phyloP scores from a whole-genome alignment of 2,329 filamentous ascomycete genomes.

The Hymenoscyphus infarciens region DNA sequence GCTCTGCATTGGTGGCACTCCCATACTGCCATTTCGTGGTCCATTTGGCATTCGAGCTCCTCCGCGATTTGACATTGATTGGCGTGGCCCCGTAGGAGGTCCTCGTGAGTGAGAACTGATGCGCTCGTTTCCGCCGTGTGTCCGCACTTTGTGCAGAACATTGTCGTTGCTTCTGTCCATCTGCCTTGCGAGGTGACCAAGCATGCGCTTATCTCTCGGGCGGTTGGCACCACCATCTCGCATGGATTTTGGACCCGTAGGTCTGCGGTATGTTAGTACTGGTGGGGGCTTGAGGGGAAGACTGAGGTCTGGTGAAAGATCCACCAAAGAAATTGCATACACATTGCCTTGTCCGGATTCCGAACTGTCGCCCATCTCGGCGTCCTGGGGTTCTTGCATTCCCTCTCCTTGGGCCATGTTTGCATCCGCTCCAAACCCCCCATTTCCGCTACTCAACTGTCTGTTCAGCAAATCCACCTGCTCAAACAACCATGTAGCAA shows the following conservation, averaged over 20 bases:
- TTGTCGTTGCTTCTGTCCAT: slow-evolving; percentile 75
- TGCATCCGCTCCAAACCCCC: slow-evolving; percentile 15
- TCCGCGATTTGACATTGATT: slow-evolving; percentile 38
- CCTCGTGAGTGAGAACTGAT: slow-evolving; percentile 75
- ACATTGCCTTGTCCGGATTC: slow-evolving; percentile 49
- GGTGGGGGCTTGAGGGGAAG: slow-evolving; percentile 14
- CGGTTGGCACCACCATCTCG: slow-evolving; percentile 58
- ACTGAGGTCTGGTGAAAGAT: slow-evolving; percentile 8
- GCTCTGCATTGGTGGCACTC: slow-evolving; percentile 40
- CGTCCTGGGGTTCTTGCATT: slow-evolving; percentile 53
- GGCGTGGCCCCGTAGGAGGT: slow-evolving; percentile 68
- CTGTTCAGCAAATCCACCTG: slow-evolving; percentile 68
- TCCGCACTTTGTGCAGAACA: slow-evolving; percentile 76
- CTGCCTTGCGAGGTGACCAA: slow-evolving; percentile 78
- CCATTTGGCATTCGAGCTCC: slow-evolving; percentile 41
- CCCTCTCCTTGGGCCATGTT: slow-evolving; percentile 56
- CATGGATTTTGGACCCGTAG: slow-evolving; percentile 94
- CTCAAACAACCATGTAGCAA: slow-evolving; percentile 90
- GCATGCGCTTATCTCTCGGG: slow-evolving; percentile 73
- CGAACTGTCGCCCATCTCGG: slow-evolving; percentile 64
- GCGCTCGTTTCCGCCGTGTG: slow-evolving; percentile 67
- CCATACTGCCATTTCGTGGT: slow-evolving; percentile 45
- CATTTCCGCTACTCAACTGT: slow-evolving; percentile 52
- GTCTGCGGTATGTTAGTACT: slow-evolving; percentile 57
- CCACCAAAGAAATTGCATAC: slow-evolving; percentile 44